These are phyloP conservation scores for Didymella glomerata DNA, from an alignment of 2,329 filamentous ascomycete genomes.

Conservation along the genomic window DNA sequence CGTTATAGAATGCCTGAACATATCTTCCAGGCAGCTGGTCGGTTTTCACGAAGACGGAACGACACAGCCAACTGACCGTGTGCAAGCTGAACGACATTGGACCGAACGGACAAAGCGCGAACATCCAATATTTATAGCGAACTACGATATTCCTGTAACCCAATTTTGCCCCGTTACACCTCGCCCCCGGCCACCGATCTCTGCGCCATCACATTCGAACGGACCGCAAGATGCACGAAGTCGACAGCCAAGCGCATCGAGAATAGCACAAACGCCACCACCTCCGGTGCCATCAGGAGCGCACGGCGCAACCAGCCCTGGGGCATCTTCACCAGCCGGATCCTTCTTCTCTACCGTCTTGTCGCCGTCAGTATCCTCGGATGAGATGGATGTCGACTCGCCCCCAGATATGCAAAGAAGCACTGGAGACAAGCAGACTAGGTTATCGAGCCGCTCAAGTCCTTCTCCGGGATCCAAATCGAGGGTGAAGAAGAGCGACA, in stretches of 20 bases:
- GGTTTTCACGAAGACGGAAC: background rate
- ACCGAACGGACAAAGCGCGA: background rate
- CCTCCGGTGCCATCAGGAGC: background rate
- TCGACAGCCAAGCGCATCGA: background rate
- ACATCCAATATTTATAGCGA: background rate
- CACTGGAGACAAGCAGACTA: background rate
- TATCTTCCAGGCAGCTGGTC: slow-evolving; percentile 6
- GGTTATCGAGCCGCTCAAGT: background rate
- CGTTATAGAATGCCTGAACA: slow-evolving; percentile 8
- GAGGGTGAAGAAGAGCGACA: background rate
- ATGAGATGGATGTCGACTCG: background rate
- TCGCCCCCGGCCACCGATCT: background rate
- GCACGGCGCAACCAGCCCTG: background rate
- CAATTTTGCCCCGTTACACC: background rate
- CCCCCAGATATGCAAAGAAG: background rate
- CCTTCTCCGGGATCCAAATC: background rate
- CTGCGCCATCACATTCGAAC: background rate
- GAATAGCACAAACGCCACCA: background rate
- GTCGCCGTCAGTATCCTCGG: background rate
- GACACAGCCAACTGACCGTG: background rate
- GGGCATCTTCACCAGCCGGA: background rate
- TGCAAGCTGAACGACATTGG: slow-evolving; percentile 1
- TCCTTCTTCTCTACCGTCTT: slow-evolving; percentile 1
- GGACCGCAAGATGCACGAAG: background rate
- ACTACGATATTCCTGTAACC: background rate